Evolutionary conservation across 805 yeast species (phyloP), one percentile per base, ranked within the genome.

Genomic region (Scheffersomyces amazonensis): DNA sequence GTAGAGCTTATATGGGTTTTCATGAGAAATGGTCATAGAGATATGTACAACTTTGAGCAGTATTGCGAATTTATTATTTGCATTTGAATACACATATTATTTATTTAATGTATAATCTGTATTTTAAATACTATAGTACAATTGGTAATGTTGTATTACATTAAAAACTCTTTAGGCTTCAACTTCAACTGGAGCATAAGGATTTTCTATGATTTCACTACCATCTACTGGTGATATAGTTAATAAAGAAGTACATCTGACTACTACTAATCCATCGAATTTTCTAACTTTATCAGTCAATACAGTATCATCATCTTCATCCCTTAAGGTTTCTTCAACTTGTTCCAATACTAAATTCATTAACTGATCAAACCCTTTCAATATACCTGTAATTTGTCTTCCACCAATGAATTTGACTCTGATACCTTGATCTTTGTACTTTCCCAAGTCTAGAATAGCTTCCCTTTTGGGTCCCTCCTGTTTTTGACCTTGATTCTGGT

Each of bases 331-430:
- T 59, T 93, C 97, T 23, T 69, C 66, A 5, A 80, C 82, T 21
- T 83, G 78, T 52, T 83, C 88, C 43, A 85, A 69, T 2, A 85
- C 91, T 50, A 85, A 64, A 62, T 85, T 85, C 87, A 84, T 80
- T 54, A 84, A 70, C 56, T 81, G 89, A 56, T 85, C 95, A 54
- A 73, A 83, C 5, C 98, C 97, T 50, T 86, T 87, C 50, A 91
- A 74, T 1, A 69, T 66, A 24, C 99, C 99, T 13, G 71, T 70
- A n/a, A 85, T 80, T 49, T 81, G 81, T 54, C 97, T 78, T 5
- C 96, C 96, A 10, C 96, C 95, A 48, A 81, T 75, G 56, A 93
- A 80, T 51, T 85, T 82, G 37, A 90, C 91, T 50, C 82, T 75
- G 29, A 91, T 79, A 48, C 72, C 61, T 49, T 83, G 72, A 56